Percentiles rank a stretch among this genome's conserved stretches.
Conservation (phyloP, 2,329 filamentous ascomycete genomes). For the Fusarium sarcochroum region DNA sequence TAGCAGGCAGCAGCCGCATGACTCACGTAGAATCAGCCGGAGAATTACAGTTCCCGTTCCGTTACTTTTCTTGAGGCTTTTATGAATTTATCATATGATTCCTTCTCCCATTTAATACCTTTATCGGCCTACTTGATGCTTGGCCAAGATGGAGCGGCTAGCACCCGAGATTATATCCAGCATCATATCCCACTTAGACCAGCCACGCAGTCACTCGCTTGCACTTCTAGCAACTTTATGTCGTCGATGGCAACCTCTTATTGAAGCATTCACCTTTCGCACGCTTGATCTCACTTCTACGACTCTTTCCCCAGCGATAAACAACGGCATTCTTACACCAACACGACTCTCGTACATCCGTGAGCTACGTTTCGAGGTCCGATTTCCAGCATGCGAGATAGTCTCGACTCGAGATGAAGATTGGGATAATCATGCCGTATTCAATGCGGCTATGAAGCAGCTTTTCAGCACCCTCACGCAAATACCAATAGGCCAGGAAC, state of each 20-base stretch:
- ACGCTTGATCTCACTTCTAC: neutral
- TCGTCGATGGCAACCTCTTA: neutral
- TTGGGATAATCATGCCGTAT: neutral
- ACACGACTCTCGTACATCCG: conserved; percentile 14
- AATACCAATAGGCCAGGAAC: neutral
- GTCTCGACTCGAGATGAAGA: conserved; percentile 2
- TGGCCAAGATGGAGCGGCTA: neutral
- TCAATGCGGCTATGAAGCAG: neutral
- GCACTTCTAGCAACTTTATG: neutral
- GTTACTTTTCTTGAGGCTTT: neutral
- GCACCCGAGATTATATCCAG: conserved; percentile 13
- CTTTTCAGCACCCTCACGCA: neutral
- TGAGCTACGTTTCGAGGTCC: neutral
- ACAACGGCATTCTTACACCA: neutral
- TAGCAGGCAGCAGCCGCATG: too few relatives aligned
- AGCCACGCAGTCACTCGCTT: neutral
- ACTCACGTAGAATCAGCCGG: too few relatives aligned
- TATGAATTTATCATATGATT: conserved; percentile 7
- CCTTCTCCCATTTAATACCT: neutral
- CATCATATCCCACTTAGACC: neutral
- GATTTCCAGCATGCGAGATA: neutral
- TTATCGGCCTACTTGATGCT: too few relatives aligned
- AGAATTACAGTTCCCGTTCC: neutral
- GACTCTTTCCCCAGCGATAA: neutral
- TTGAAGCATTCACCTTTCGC: conserved; percentile 8